Evolutionary conservation across 1,139 yeast species (phyloP), one percentile per base, ranked within the genome.

Genomic region (Yamadazyma buinensis): DNA sequence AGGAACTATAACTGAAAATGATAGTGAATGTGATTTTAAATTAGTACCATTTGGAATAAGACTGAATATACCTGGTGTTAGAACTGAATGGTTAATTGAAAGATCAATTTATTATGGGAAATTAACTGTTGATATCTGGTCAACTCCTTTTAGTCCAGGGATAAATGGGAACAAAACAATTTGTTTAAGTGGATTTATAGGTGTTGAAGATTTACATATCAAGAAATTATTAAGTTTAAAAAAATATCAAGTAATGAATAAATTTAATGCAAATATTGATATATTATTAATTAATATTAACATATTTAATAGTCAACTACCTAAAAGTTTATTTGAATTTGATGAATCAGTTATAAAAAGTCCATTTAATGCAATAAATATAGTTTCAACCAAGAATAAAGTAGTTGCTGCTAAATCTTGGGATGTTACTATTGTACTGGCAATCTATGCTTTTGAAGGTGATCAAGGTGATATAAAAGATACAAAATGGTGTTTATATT

Each of bases 1-100:
- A 33, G 83, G 83, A 1, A 36, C 65, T 2, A 47, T 54, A 1
- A 23, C 40, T 4, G 25, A 24, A 4, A 19, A 28, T 6, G 33
- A 28, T 14, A 17, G n/a, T 5, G 33, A 39, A 4, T 7, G 10
- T n/a, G 24, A 28, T 22, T 41, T 36, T 28, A 34, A 34, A 10
- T 33, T 46, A 9, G 34, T 44, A 12, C 50, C 50, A 12, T 44
- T 46, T 37, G 44, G 44, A 4, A 17, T 20, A 4, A 21, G 29
- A 12, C 7, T 18, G 5, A 12, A 23, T 5, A 17, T 14, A 2
- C 13, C 28, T 3, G 30, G 24, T 19, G 27, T 5, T 7, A 75
- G 77, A 2, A 83, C 95, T 2, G 97, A 90, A 56, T 87, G 95
- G 90, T 82, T 84, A 47, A 61, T 90, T 19, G 97, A 90, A 55